Base-by-base conservation (phyloP, 305 asterid genomes). In the Fraxinus angustifolia region DNA sequence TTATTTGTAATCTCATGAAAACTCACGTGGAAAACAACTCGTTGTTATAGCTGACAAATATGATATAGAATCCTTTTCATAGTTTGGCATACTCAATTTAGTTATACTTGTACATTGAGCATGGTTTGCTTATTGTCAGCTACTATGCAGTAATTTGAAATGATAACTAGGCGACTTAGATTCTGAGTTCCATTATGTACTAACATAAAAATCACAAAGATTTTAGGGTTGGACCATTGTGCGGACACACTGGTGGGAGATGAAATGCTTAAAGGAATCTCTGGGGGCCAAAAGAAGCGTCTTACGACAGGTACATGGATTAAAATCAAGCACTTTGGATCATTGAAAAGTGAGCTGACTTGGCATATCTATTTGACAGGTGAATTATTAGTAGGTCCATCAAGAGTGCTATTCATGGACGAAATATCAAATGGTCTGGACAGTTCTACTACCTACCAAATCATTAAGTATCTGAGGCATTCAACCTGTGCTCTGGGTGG, bases 211-310 rank as follows among this genome's bases (percentile, higher is more conserved):
- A 82, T 87, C 83, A 88, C 88, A 92, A 91, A 95, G 99, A 93
- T 95, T 91, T 91, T 95, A 92, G 99, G 99, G 85, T 87, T 95
- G 95, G 97, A 93, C 83, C 82, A 83, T 50, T 93, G 99, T 78
- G 95, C 97, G 77, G 95, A 95, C 87, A 93, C 97, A 76, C 90
- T 86, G 82, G 98, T 91, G 82, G 99, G 99, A 87, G 98, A 95
- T 88, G 98, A 93, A 91, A 95, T 93, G 98, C 93, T 92, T 75
- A 95, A 89, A 84, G 99, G 99, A 67, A 95, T 95, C 80, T 95
- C 99, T 48, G 99, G 99, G 73, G 99, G 98, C 83, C 99, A 95
- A 85, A 95, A 92, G 83, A 95, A 93, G 89, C 93, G 98, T 83
- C 91, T 95, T 77, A 87, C 98, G 83, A 91, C 98, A 34, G 99